These are phyloP conservation scores for Backusella mclennaniae DNA, from an alignment of 192 early-diverging fungal genomes.

Conservation along the genomic window DNA sequence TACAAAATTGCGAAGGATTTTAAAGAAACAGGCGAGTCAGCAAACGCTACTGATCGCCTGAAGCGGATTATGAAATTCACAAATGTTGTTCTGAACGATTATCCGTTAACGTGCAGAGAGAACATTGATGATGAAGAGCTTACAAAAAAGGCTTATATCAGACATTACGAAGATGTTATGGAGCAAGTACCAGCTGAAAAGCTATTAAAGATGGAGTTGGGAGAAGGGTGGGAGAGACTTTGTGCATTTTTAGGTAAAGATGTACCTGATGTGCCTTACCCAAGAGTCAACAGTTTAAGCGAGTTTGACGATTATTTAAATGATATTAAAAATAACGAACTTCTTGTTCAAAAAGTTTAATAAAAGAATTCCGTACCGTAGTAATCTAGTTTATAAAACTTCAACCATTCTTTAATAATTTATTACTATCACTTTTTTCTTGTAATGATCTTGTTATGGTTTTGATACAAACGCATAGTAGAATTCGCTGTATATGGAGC, in stretches of 20 bases:
- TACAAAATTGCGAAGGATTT: neutral
- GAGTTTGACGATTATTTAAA: neutral
- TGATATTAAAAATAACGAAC: neutral
- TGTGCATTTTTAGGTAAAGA: neutral
- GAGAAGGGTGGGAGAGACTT: conserved; percentile 5
- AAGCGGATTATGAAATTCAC: neutral
- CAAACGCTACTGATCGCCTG: neutral
- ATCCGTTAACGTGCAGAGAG: neutral
- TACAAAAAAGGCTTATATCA: neutral
- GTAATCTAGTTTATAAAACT: neutral
- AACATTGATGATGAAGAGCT: neutral
- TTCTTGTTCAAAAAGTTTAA: neutral
- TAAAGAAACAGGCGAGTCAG: neutral
- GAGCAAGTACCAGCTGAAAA: neutral
- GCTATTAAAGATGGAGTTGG: neutral
- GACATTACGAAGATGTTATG: neutral
- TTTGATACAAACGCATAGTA: too few species aligned
- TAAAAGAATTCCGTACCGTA: neutral
- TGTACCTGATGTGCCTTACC: neutral
- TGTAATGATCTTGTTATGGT: neutral
- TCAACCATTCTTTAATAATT: neutral
- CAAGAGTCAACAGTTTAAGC: neutral
- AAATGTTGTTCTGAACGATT: neutral
- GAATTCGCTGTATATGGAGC: too few species aligned
- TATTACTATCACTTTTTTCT: neutral